Evolutionary conservation across 768 basidiomycete genomes (phyloP).

Genomic region (Xerocomus brunneocitrinus): DNA sequence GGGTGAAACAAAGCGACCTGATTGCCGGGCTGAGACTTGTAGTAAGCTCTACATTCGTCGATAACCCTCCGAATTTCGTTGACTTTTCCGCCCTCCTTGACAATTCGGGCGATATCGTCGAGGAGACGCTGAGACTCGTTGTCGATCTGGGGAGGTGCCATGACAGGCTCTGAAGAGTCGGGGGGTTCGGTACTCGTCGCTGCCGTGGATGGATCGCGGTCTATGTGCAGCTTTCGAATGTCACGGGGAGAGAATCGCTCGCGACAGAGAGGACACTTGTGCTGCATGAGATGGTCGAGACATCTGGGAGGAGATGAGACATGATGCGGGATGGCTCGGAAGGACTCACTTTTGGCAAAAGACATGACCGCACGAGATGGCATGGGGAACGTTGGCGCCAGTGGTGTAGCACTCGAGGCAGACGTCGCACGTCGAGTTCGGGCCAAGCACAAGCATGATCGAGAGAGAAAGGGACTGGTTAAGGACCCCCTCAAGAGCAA

Average conservation of each 20-base stretch:
- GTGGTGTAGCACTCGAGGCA: slow-evolving; percentile 62
- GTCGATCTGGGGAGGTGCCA: slow-evolving; percentile 27
- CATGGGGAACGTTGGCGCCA: slow-evolving; percentile 53
- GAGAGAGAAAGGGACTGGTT: slow-evolving; percentile 28
- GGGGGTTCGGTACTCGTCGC: slow-evolving; percentile 10
- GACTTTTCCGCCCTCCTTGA: slow-evolving; percentile 53
- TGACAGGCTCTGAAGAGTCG: slow-evolving; percentile 18
- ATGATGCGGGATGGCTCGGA: not conserved
- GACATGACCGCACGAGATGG: slow-evolving; percentile 68
- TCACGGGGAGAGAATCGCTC: slow-evolving; percentile 42
- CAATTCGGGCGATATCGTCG: slow-evolving; percentile 48
- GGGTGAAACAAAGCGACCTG: slow-evolving; percentile 33
- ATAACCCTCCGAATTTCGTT: slow-evolving; percentile 46
- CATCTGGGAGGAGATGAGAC: slow-evolving; percentile 29
- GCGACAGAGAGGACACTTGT: slow-evolving; percentile 63
- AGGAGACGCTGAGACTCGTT: slow-evolving; percentile 50
- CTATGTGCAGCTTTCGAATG: slow-evolving; percentile 56
- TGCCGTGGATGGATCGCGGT: slow-evolving; percentile 37
- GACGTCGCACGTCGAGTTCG: slow-evolving; percentile 69
- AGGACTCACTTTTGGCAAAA: slow-evolving; percentile 48
- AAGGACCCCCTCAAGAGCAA: slow-evolving; percentile 28
- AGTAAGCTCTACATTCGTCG: slow-evolving; percentile 45
- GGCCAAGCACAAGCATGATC: slow-evolving; percentile 62
- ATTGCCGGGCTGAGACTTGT: slow-evolving; percentile 42
- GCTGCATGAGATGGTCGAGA: slow-evolving; percentile 44